These are phyloP conservation scores for Acanthochlamys bracteata DNA, from an alignment of 106 monocot genomes.

Conservation along the genomic window DNA sequence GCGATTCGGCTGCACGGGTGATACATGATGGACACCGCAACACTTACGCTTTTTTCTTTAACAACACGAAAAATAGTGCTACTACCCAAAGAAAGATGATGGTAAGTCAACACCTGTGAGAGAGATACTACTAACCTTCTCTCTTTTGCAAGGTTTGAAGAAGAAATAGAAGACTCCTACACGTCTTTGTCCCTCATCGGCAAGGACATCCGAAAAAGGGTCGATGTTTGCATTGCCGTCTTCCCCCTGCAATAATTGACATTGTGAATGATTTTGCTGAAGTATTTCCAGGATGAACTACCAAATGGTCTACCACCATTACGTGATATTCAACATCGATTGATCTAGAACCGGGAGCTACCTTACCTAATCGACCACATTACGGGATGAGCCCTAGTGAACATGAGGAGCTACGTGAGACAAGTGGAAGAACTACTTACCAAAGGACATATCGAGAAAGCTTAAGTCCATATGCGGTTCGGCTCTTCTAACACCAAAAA, in stretches of 20 bases:
- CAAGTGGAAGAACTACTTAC: neutral
- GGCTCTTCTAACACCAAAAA: slow-evolving; percentile 6
- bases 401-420: neutral
- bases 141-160: neutral
- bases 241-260: neutral
- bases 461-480: slow-evolving; percentile 9
- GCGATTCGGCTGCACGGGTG: slow-evolving; percentile 1
- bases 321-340: slow-evolving; percentile 12
- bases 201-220: neutral
- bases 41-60: slow-evolving; percentile 4
- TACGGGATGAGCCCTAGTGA: slow-evolving; percentile 4
- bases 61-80: too few species aligned
- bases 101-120: neutral
- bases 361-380: slow-evolving; percentile 6
- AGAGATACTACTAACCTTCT: neutral
- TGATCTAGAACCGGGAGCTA: neutral
- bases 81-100: neutral
- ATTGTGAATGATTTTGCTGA: slow-evolving; percentile 1
- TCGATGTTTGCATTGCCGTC: neutral
- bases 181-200: neutral
- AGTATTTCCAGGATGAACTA: slow-evolving; percentile 1
- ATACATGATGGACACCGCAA: slow-evolving; percentile 1
- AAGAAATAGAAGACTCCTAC: neutral
- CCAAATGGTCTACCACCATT: slow-evolving; percentile 4
- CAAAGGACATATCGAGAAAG: neutral